A percentile compares a stretch with the other conserved stretches of the same genome.
Conservation (phyloP, 179 eudicot species). For the Beta corolliflora region DNA sequence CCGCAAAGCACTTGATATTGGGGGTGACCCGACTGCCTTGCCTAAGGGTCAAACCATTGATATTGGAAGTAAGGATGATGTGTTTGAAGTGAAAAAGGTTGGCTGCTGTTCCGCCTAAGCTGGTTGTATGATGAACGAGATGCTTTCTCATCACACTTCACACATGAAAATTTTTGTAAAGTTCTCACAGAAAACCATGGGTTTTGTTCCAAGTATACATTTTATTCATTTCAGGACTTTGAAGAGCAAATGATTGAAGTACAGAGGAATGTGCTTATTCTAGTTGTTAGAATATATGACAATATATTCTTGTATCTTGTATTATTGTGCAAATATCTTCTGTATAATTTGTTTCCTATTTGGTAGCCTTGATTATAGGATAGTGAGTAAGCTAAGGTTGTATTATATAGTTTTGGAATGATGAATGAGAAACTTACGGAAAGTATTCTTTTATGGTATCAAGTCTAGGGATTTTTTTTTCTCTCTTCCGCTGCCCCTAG, state of each 20-base stretch:
- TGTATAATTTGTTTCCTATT: too few species aligned
- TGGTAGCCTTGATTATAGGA: too few species aligned
- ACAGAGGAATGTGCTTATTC: conserved; percentile 5
- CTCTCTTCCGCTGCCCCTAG: too few species aligned
- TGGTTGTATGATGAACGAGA: background rate
- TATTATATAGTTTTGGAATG: too few species aligned
- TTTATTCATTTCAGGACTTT: conserved; percentile 19
- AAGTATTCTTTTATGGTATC: too few species aligned
- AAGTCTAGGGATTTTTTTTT: too few species aligned
- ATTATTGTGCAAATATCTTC: too few species aligned
- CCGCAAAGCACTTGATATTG: conserved; percentile 38
- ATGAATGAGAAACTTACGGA: too few species aligned
- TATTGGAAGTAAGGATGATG: conserved; percentile 40
- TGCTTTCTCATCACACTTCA: background rate
- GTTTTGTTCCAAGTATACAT: conserved; percentile 14
- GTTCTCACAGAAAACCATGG: conserved; percentile 18
- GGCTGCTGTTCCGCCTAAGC: conserved; percentile 40
- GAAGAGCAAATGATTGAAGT: conserved; percentile 6
- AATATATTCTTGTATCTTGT: too few species aligned
- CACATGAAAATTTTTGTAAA: conserved; percentile 22
- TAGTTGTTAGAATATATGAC: too few species aligned
- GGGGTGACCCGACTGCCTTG: conserved; percentile 33
- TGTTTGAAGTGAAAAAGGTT: conserved; percentile 39
- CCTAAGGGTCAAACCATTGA: conserved; percentile 44
- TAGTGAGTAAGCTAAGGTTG: too few species aligned